Evolutionary conservation across 2,329 filamentous ascomycete species (phyloP).

Genomic region (Trichoderma harzianum): DNA sequence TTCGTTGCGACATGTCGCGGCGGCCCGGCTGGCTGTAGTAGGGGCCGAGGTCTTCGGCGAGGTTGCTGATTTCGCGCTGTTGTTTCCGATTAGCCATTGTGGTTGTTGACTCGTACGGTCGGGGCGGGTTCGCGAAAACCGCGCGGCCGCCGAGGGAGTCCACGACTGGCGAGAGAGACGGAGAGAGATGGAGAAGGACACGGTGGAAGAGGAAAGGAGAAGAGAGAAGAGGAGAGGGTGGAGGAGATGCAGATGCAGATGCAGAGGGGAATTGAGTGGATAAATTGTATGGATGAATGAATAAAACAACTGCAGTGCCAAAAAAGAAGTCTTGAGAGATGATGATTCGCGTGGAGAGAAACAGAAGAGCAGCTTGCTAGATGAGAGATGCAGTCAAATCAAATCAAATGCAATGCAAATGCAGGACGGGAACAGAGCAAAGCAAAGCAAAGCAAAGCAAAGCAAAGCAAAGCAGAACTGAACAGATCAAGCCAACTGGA

Average conservation of each 20-base stretch:
- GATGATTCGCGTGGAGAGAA: not conserved
- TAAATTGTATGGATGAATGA: not conserved
- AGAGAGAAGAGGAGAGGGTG: not conserved
- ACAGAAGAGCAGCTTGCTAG: not conserved
- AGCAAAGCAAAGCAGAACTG: too few species aligned
- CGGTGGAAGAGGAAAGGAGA: not conserved
- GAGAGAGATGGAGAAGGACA: constrained; percentile 4
- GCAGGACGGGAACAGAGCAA: not conserved
- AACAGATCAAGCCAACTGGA: constrained; percentile 13
- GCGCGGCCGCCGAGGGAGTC: constrained; percentile 9
- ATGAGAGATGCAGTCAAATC: not conserved
- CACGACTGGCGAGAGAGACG: constrained; percentile 13
- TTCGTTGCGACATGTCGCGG: constrained; percentile 41
- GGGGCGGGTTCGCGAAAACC: constrained; percentile 15
- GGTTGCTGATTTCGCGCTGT: constrained; percentile 33
- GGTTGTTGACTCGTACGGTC: not conserved
- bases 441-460: too few species aligned
- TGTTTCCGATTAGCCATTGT: constrained; percentile 35
- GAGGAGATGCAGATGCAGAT: not conserved
- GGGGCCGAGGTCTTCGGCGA: constrained; percentile 34
- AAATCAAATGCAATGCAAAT: not conserved
- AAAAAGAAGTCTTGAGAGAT: not conserved
- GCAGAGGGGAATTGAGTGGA: not conserved
- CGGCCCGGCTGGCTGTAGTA: constrained; percentile 29
- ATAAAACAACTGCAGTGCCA: not conserved